A percentile compares a stretch with the other conserved stretches of the same genome.
Evolutionary conservation across 371 early-diverging fungal genomes (phyloP).

Genomic region (Lichtheimia ramosa): DNA sequence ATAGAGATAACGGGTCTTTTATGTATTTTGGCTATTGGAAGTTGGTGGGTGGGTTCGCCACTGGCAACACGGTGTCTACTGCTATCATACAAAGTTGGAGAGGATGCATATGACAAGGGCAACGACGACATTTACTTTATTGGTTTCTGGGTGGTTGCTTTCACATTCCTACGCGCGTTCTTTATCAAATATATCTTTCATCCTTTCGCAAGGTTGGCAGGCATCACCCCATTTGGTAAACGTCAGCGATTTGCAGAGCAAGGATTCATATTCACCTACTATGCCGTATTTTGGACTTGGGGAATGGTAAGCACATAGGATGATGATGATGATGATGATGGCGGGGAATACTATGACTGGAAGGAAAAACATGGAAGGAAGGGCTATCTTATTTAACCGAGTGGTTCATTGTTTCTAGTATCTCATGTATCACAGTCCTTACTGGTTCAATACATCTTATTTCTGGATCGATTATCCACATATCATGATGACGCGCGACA

Average conservation of each 20-base stretch:
- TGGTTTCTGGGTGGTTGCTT: slow-evolving; percentile 65
- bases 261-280: slow-evolving; percentile 57
- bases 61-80: slow-evolving; percentile 19
- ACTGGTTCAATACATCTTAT: slow-evolving; percentile 69
- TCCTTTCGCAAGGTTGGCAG: slow-evolving; percentile 54
- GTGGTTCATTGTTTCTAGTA: slow-evolving; percentile 24
- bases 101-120: slow-evolving; percentile 44
- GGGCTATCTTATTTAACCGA: background rate
- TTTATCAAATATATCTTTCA: slow-evolving; percentile 60
- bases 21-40: slow-evolving; percentile 3
- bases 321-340: background rate
- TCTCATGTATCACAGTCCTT: slow-evolving; percentile 60
- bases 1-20: slow-evolving; percentile 23
- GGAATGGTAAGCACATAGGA: slow-evolving; percentile 54
- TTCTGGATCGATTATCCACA: slow-evolving; percentile 78
- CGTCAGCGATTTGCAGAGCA: slow-evolving; percentile 70
- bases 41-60: slow-evolving; percentile 16
- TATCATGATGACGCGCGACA: slow-evolving; percentile 41
- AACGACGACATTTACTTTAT: slow-evolving; percentile 61
- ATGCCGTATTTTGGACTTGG: slow-evolving; percentile 57
- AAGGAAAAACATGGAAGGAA: background rate
- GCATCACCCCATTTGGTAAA: slow-evolving; percentile 52
- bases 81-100: slow-evolving; percentile 20
- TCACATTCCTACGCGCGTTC: slow-evolving; percentile 67
- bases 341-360: slow-evolving; percentile 3